phyloP scores from a whole-genome alignment of 805 yeast genomes.

The Spathaspora arborariae region DNA sequence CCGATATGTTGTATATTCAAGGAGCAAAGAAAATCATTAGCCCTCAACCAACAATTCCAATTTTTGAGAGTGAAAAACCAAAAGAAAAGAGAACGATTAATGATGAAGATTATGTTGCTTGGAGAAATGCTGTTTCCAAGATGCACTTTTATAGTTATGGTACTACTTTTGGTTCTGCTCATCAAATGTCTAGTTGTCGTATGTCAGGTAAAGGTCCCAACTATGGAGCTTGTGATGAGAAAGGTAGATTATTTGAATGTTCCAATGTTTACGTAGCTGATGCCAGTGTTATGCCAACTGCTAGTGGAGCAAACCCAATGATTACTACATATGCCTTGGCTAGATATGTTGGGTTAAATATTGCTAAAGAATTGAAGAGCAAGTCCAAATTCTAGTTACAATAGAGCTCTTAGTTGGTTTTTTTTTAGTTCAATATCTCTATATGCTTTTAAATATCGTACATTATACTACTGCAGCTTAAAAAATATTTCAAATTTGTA shows the following conservation, averaged over 20 bases:
- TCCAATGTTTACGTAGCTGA: slow-evolving; percentile 48
- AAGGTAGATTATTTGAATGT: slow-evolving; percentile 47
- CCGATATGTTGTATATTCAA: slow-evolving; percentile 45
- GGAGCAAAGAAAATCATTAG: slow-evolving; percentile 45
- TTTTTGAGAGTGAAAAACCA: slow-evolving; percentile 33
- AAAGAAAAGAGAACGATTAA: slow-evolving; percentile 33
- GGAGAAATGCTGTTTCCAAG: slow-evolving; percentile 28
- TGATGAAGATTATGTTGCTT: slow-evolving; percentile 41
- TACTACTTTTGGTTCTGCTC: slow-evolving; percentile 43
- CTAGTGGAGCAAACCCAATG: slow-evolving; percentile 56
- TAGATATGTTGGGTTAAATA: slow-evolving; percentile 35
- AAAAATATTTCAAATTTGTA: slow-evolving; percentile 38
- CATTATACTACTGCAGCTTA: slow-evolving; percentile 44
- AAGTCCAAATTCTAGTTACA: slow-evolving; percentile 20
- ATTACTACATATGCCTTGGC: slow-evolving; percentile 45
- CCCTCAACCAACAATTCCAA: slow-evolving; percentile 31
- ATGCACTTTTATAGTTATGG: slow-evolving; percentile 26
- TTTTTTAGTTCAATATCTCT: background rate
- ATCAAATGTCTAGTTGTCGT: slow-evolving; percentile 52
- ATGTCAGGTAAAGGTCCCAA: slow-evolving; percentile 45
- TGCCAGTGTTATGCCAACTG: slow-evolving; percentile 48
- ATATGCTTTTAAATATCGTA: slow-evolving; percentile 22
- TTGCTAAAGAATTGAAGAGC: slow-evolving; percentile 30
- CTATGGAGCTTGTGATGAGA: slow-evolving; percentile 40
- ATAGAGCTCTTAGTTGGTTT: background rate